Evolutionary conservation across 2,329 filamentous ascomycete genomes (phyloP), one percentile per base, ranked within the genome.

Genomic region (Ascochyta koolunga): DNA sequence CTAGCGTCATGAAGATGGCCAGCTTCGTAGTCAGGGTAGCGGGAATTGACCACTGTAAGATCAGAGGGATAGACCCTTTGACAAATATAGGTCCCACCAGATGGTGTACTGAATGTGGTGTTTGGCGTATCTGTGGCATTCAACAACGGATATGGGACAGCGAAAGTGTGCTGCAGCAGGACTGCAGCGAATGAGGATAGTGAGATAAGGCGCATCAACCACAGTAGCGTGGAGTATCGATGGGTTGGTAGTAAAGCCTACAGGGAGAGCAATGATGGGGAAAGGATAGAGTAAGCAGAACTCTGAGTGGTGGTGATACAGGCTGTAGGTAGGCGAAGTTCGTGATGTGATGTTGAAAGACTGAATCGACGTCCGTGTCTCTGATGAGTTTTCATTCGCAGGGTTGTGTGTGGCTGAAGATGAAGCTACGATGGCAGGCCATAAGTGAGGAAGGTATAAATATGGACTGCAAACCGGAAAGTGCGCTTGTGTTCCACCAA

Each of bases 21-120:
- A 21, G 37, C 36, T 24, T 61, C 51, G 47, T 60, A 63, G 37
- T 58, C 33, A 22, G 69, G 66, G 44, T 70, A 72, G 33, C 60
- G 66, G 10, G 65, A 65, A 56, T 70, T 67, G 45, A 71, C 37
- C 21, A 70, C 45, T 13, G 56, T 56, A 44, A 71, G 60, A 16
- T 66, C 57, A 18, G 58, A 37, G 0, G 67, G 62, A 47, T 68
- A 71, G 36, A 59, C 43, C 18, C 49, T 49, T 39, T 60, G 52
- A 49, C 67, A 70, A n/a, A 48, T 36, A 40, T 60, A 59, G 8
- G 60, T 42, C 5, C 41, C 43, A 1, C 49, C 39, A 9, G 42
- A 52, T 0, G 32, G 36, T 18, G 37, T 25, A 8, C 32, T 47
- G 29, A 36, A 21, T 5, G 35, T 58, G 41, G 40, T 50, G 29